A percentile compares a stretch with the other conserved stretches of the same genome.
phyloP scores from a whole-genome alignment of 208 protist genomes.

The Sergeia podlipaevii region DNA sequence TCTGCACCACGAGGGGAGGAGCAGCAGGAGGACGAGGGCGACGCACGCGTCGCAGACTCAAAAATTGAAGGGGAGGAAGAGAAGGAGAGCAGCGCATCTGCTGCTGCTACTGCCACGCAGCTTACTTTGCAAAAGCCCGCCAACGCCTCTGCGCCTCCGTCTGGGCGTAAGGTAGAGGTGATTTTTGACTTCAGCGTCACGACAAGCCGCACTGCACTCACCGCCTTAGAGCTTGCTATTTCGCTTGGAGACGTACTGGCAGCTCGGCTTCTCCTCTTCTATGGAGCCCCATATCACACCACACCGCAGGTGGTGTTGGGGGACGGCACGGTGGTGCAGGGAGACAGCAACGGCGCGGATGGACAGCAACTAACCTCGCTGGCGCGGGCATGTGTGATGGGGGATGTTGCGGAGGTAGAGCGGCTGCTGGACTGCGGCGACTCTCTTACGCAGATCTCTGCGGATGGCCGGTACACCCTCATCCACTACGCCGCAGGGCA shows the following conservation, averaged over 20 bases:
- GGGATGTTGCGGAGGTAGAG: slow-evolving; percentile 56
- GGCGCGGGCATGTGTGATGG: slow-evolving; percentile 52
- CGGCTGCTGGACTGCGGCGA: slow-evolving; percentile 57
- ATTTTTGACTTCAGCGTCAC: slow-evolving; percentile 30
- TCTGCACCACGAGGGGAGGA: neutral
- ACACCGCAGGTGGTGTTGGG: no score
- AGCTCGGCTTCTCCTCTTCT: slow-evolving; percentile 55
- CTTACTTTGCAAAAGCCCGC: neutral
- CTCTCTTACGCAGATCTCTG: slow-evolving; percentile 41
- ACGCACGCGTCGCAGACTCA: no score
- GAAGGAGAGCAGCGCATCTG: no score
- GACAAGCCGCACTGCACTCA: slow-evolving; percentile 17
- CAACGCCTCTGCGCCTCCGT: neutral
- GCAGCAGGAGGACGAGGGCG: neutral
- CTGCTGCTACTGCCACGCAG: neutral
- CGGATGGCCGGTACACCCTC: slow-evolving; percentile 81
- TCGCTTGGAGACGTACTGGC: slow-evolving; percentile 29
- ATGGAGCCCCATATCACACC: slow-evolving; percentile 26
- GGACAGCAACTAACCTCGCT: slow-evolving; percentile 42
- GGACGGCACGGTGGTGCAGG: neutral
- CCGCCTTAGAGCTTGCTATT: slow-evolving; percentile 36
- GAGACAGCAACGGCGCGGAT: neutral
- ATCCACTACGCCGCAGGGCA: slow-evolving; percentile 80
- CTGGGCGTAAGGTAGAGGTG: neutral
- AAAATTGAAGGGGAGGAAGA: no score